Conservation (phyloP, 2,329 filamentous ascomycete species). For the Apiospora arundinis region DNA sequence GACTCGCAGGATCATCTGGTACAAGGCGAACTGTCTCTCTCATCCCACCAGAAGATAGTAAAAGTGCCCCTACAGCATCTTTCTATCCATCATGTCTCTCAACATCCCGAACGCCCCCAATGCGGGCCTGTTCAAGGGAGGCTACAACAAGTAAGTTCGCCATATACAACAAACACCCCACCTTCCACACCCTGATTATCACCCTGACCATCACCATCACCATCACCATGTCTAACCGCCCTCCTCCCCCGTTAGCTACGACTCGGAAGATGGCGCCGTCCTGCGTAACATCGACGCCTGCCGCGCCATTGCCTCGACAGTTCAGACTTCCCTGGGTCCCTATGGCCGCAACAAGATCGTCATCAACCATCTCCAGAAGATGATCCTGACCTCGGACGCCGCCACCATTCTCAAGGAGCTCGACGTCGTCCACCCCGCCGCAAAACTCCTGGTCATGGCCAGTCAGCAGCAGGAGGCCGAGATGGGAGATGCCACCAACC, state of each 20-base stretch:
- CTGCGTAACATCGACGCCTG: slow-evolving; percentile 99
- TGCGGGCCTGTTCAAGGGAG: slow-evolving; percentile 90
- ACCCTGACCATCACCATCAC: slow-evolving; percentile 36
- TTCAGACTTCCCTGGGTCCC: slow-evolving; percentile 94
- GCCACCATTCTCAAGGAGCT: slow-evolving; percentile 97
- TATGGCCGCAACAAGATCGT: slow-evolving; percentile 99
- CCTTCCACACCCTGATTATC: slow-evolving; percentile 34
- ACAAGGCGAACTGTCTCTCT: slow-evolving; percentile 4
- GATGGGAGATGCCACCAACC: slow-evolving; percentile 98
- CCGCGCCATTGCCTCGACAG: slow-evolving; percentile 91
- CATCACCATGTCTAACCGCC: slow-evolving; percentile 29
- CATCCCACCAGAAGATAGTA: slow-evolving; percentile 14
- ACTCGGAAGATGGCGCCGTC: slow-evolving; percentile 98
- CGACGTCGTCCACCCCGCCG: slow-evolving; percentile 97
- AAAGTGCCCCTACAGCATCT: neutral
- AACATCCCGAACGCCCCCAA: slow-evolving; percentile 95
- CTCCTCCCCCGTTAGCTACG: slow-evolving; percentile 70
- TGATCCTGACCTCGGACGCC: slow-evolving; percentile 98
- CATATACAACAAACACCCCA: slow-evolving; percentile 13
- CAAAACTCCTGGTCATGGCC: slow-evolving; percentile 97
- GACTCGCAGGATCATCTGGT: neutral
- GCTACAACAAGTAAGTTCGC: slow-evolving; percentile 86
- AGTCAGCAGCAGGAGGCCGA: slow-evolving; percentile 98
- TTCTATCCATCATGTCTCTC: slow-evolving; percentile 76
- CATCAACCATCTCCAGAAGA: slow-evolving; percentile 99